A percentile compares a stretch with the other conserved stretches of the same genome.
Evolutionary conservation across 805 yeast genomes (phyloP).

Genomic region (Blastobotrys attinorum): DNA sequence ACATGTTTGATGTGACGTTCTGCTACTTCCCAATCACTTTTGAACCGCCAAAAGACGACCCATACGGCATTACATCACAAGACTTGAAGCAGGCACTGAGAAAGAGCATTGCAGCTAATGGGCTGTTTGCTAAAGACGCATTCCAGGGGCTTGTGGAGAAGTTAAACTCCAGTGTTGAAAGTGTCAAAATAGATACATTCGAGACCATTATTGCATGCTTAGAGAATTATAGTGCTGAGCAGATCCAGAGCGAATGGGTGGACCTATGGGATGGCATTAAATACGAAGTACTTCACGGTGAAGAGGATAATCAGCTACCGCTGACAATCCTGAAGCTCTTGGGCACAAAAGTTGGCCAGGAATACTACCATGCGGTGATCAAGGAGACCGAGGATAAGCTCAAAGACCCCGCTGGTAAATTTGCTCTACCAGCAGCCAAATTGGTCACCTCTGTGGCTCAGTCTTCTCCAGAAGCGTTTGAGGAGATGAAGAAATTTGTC

Average conservation of each 20-base stretch:
- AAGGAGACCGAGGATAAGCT: constrained; percentile 44
- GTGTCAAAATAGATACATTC: constrained; percentile 59
- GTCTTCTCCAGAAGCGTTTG: constrained; percentile 39
- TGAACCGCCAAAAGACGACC: constrained; percentile 83
- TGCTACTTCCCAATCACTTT: constrained; percentile 97
- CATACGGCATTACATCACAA: constrained; percentile 68
- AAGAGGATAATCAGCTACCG: constrained; percentile 42
- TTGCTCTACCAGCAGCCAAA: constrained; percentile 54
- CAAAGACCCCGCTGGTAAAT: constrained; percentile 41
- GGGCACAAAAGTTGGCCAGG: constrained; percentile 32
- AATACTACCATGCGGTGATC: constrained; percentile 33
- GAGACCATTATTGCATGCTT: constrained; percentile 53
- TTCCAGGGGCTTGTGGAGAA: constrained; percentile 62
- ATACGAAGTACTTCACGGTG: constrained; percentile 79
- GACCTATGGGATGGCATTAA: constrained; percentile 83
- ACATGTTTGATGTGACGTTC: constrained; percentile 78
- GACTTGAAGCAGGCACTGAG: constrained; percentile 61
- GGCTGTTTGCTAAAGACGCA: constrained; percentile 60
- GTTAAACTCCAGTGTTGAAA: constrained; percentile 19
- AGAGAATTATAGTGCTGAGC: constrained; percentile 39
- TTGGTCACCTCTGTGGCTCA: constrained; percentile 50
- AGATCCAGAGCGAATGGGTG: constrained; percentile 55
- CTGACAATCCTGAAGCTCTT: constrained; percentile 40
- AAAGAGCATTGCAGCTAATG: constrained; percentile 51
- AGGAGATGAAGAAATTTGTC: constrained; percentile 32